A percentile compares a stretch with the other conserved stretches of the same genome.
Conservation (phyloP, 2,329 filamentous ascomycete genomes). For the Colletotrichum coccodes region DNA sequence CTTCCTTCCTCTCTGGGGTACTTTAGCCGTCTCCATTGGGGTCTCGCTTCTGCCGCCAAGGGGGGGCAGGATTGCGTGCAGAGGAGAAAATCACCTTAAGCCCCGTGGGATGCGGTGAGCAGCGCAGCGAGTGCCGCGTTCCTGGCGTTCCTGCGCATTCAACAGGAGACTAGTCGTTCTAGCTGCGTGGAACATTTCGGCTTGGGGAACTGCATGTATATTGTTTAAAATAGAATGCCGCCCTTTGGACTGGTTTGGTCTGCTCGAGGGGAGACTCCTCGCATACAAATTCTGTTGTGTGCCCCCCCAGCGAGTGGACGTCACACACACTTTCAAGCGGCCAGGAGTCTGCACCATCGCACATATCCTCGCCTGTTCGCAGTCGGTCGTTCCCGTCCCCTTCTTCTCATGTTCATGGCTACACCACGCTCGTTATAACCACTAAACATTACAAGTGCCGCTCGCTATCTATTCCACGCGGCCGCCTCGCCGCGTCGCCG, state of each 20-base stretch:
- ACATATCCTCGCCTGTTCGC: neutral
- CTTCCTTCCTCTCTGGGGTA: neutral
- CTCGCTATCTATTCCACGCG: conserved; percentile 1
- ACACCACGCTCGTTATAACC: conserved; percentile 17
- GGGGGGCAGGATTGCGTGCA: conserved; percentile 19
- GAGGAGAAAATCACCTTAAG: conserved; percentile 16
- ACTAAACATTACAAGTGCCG: neutral
- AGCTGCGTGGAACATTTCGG: neutral
- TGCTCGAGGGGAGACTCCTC: neutral
- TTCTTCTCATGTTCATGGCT: conserved; percentile 1
- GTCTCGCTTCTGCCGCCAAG: conserved; percentile 14
- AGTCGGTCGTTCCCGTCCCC: neutral
- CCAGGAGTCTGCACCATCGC: conserved; percentile 8
- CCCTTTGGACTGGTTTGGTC: neutral
- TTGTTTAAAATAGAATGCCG: conserved; percentile 27
- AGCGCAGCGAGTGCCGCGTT: conserved; percentile 12
- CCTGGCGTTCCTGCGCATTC: conserved; percentile 24
- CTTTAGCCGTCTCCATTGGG: neutral
- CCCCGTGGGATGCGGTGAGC: conserved; percentile 4
- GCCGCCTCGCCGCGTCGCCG: neutral
- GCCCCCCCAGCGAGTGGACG: neutral
- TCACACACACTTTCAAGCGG: neutral
- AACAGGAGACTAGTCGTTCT: conserved; percentile 1
- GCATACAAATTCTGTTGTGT: conserved; percentile 10
- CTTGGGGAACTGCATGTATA: conserved; percentile 6